Base-by-base conservation (phyloP, 1,284 basidiomycete species). In the Anthracocystis setariae region DNA sequence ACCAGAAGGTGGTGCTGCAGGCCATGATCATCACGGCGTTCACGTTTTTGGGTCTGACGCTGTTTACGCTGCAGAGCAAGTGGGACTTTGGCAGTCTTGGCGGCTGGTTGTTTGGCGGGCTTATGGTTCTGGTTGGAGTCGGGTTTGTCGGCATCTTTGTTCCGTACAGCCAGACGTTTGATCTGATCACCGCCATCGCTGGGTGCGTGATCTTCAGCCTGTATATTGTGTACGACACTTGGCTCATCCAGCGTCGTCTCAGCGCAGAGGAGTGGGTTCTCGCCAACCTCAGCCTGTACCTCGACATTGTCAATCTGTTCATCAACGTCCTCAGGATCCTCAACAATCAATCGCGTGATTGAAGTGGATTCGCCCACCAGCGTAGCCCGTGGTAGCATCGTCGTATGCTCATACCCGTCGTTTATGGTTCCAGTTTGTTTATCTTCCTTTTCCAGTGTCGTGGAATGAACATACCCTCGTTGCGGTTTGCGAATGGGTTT, bases 181-280 rank as follows among this genome's bases (percentile, higher is more conserved):
- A 94, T 76, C 85, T 93, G 56, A 84, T 91, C 66, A 90, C 89
- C 73, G 90, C 92, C n/a, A 85, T 88, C 29, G 88, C 88, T n/a
- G 92, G 90, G 9, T 89, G 88, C 73, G 85, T 93, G 43, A 83
- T 94, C 59, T 94, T 94, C 86, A 68, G 91, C 89, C 35, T 75
- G 35, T 83, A 83, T 76, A 84, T 84, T 37, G 61, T 85, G 18
- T 94, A 90, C 79, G 92, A 94, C 70, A 95, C 93, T 2, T 92
- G 90, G 83, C 82, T 89, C 63, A 92, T 95, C 84, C 91, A 90
- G 83, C 56, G 72, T 13, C 87, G 88, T 55, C 85, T 94, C 33
- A 91, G 90, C 13, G 91, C 92, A 0, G 92, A 94, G 71, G 93
- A 94, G 81, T 94, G 88, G 84, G 92, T 94, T 66, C 85, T 93